Evolutionary conservation across 805 yeast species (phyloP).

Genomic region (Saturnispora serradocipensis): DNA sequence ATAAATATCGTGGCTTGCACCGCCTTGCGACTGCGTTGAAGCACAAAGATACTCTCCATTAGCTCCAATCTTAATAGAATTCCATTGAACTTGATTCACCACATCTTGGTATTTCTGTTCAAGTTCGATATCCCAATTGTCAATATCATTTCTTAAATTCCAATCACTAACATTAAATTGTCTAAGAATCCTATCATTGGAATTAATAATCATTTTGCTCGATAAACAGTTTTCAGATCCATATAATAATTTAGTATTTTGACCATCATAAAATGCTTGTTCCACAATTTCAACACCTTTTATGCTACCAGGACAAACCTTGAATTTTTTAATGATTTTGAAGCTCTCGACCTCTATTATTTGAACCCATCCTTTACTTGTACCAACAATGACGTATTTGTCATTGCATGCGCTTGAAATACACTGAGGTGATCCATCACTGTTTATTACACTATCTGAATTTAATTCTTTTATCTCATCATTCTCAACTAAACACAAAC

Average conservation of each 20-base stretch:
- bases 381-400: constrained; percentile 57
- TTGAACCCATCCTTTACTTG: constrained; percentile 70
- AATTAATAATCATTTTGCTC: constrained; percentile 56
- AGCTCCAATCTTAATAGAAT: constrained; percentile 63
- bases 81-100: constrained; percentile 85
- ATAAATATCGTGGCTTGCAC: constrained; percentile 81
- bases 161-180: constrained; percentile 38
- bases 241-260: background rate
- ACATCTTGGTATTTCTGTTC: constrained; percentile 86
- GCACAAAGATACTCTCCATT: constrained; percentile 83
- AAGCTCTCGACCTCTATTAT: constrained; percentile 29
- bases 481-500: constrained; percentile 3
- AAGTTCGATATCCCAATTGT: constrained; percentile 39
- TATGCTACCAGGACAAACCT: constrained; percentile 60
- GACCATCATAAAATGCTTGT: constrained; percentile 19
- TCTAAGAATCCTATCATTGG: constrained; percentile 69
- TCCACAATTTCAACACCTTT: constrained; percentile 55
- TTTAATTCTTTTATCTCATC: background rate
- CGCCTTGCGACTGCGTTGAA: constrained; percentile 78
- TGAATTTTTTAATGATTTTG: constrained; percentile 33
- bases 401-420: constrained; percentile 31
- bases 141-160: constrained; percentile 16
- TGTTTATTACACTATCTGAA: background rate
- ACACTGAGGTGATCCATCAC: constrained; percentile 6
- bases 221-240: constrained; percentile 25